phyloP scores from a whole-genome alignment of 345 rosid genomes.

The Citrus reticulata region DNA sequence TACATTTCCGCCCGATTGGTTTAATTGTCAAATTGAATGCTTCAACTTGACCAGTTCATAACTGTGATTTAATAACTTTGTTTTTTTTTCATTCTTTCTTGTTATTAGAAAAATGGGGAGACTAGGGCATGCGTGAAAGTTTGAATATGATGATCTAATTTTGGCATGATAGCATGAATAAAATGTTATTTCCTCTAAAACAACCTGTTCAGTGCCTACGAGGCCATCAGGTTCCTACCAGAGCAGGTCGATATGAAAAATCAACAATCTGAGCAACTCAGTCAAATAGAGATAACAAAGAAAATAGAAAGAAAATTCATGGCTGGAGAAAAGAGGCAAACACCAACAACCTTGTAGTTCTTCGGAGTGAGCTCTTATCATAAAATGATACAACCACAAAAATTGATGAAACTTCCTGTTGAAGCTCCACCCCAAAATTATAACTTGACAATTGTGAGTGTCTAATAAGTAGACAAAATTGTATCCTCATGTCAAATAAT shows the following conservation, averaged over 20 bases:
- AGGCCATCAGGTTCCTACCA: neutral
- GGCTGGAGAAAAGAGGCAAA: neutral
- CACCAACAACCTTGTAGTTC: neutral
- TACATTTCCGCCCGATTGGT: too few relatives aligned
- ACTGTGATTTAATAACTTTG: neutral
- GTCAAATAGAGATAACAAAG: neutral
- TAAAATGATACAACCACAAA: neutral
- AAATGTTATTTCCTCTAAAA: neutral
- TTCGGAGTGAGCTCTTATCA: neutral
- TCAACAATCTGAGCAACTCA: neutral
- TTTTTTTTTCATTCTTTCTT: too few relatives aligned
- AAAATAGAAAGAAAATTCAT: neutral
- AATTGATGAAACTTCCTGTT: neutral
- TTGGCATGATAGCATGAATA: neutral
- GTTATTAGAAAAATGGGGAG: too few relatives aligned
- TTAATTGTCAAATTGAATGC: neutral
- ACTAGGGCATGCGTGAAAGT: neutral
- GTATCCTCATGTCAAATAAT: too few relatives aligned
- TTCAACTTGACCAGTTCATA: neutral
- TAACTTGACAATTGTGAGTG: neutral
- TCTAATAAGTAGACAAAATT: too few relatives aligned
- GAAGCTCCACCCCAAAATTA: neutral
- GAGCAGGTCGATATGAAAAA: neutral
- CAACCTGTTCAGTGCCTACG: neutral
- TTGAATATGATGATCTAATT: neutral